These are phyloP conservation scores for Vinca minor DNA, from an alignment of 257 asterid genomes.

Conservation along the genomic window DNA sequence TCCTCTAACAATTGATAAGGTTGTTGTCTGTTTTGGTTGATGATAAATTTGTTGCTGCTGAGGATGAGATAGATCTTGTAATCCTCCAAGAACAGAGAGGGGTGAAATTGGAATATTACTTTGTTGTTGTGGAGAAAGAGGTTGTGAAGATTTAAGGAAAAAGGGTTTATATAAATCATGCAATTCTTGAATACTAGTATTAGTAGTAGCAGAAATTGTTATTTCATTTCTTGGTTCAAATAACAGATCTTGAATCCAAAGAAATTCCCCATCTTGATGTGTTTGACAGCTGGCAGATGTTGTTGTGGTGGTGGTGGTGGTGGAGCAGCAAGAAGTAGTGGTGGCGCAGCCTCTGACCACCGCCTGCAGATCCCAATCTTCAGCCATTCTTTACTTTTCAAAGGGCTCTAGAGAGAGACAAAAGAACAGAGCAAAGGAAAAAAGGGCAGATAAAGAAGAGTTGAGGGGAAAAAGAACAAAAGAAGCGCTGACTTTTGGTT, in stretches of 20 bases:
- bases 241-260: constrained; percentile 37
- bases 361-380: constrained; percentile 93
- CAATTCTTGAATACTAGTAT: constrained; percentile 28
- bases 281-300: background rate
- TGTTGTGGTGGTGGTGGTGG: constrained; percentile 5
- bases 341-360: constrained; percentile 89
- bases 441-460: background rate
- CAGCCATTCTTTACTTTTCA: constrained; percentile 43
- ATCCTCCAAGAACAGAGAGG: constrained; percentile 51
- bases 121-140: constrained; percentile 35
- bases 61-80: constrained; percentile 50
- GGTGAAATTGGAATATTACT: constrained; percentile 37
- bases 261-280: constrained; percentile 26
- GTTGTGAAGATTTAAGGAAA: constrained; percentile 27
- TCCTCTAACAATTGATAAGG: constrained; percentile 30
- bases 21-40: constrained; percentile 29
- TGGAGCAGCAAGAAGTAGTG: constrained; percentile 30
- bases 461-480: constrained; percentile 27
- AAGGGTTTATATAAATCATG: constrained; percentile 63
- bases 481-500: constrained; percentile 61
- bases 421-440: constrained; percentile 13
- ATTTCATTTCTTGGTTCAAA: constrained; percentile 28
- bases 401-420: constrained; percentile 23
- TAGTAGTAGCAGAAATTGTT: too few species aligned
- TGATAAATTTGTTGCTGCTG: constrained; percentile 16